Evolutionary conservation across 805 yeast species (phyloP).

Genomic region (Lipomyces yamanashiensis): DNA sequence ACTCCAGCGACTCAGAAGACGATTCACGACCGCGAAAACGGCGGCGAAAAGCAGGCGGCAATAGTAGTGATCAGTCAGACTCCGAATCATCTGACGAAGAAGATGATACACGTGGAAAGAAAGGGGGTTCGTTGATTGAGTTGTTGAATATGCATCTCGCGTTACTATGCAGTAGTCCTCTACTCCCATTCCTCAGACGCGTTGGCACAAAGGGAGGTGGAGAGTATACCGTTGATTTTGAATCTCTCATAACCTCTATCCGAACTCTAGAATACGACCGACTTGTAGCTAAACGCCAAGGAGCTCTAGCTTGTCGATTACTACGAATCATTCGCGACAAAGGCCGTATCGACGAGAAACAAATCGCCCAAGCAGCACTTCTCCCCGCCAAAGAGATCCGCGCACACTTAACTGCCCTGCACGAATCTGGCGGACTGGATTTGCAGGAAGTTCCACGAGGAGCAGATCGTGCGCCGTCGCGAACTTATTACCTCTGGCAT

Average conservation of each 20-base stretch:
- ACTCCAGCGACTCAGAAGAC: not conserved
- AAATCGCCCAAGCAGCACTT: conserved; percentile 67
- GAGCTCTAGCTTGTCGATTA: conserved; percentile 66
- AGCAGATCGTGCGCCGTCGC: conserved; percentile 86
- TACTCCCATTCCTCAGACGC: conserved; percentile 64
- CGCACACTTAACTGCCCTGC: conserved; percentile 66
- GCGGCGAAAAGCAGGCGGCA: conserved; percentile 4
- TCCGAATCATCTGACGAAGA: conserved; percentile 13
- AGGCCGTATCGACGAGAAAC: conserved; percentile 81
- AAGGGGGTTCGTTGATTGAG: conserved; percentile 17
- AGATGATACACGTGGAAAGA: conserved; percentile 18
- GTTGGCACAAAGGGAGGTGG: conserved; percentile 58
- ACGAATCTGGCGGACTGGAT: conserved; percentile 74
- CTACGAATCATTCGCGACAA: conserved; percentile 74
- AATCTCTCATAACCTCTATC: conserved; percentile 40
- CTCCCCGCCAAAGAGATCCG: conserved; percentile 79
- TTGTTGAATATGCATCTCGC: conserved; percentile 58
- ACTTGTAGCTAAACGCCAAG: conserved; percentile 44
- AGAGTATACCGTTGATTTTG: conserved; percentile 51
- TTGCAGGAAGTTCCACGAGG: conserved; percentile 94
- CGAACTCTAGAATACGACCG: conserved; percentile 45
- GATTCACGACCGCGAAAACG: conserved; percentile 1
- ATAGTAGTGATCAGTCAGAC: not conserved
- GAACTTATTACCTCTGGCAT: conserved; percentile 83
- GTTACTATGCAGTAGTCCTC: conserved; percentile 56